Evolutionary conservation across 495 filamentous ascomycete genomes (phyloP).

Genomic region (Chaetomium fimeti): DNA sequence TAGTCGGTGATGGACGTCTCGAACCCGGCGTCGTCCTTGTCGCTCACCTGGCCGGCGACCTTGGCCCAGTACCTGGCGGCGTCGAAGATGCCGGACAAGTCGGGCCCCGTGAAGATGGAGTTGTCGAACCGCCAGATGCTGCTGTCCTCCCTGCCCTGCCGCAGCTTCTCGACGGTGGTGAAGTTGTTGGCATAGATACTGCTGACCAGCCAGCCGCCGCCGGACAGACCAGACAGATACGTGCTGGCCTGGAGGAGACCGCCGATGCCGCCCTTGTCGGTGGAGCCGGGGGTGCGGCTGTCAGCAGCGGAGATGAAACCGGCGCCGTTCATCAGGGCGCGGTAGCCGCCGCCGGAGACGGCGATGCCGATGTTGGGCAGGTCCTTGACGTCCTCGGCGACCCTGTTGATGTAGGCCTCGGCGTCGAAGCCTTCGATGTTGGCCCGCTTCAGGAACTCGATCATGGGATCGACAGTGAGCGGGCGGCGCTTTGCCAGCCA

Average conservation of each 20-base stretch:
- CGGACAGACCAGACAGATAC: conserved; percentile 81
- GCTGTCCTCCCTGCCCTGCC: conserved; percentile 53
- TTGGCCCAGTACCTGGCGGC: conserved; percentile 65
- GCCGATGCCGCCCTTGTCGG: conserved; percentile 67
- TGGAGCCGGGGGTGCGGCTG: conserved; percentile 65
- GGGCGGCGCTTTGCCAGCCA: conserved; percentile 60
- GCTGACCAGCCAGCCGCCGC: conserved; percentile 85
- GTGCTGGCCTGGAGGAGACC: conserved; percentile 82
- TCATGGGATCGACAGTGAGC: conserved; percentile 65
- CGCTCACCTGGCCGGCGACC: conserved; percentile 58
- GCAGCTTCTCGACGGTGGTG: conserved; percentile 64
- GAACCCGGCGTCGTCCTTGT: conserved; percentile 70
- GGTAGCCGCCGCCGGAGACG: conserved; percentile 70
- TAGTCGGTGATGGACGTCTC: conserved; percentile 81
- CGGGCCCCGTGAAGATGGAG: conserved; percentile 62
- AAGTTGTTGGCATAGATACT: conserved; percentile 91
- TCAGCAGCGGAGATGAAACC: conserved; percentile 86
- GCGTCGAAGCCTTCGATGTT: conserved; percentile 78
- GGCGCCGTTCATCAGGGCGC: conserved; percentile 85
- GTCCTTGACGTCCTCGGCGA: conserved; percentile 56
- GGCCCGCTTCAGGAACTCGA: conserved; percentile 66
- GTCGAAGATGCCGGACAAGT: conserved; percentile 40
- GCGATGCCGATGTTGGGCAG: conserved; percentile 67
- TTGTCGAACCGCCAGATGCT: conserved; percentile 74
- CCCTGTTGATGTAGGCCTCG: conserved; percentile 59